These are phyloP conservation scores for Annona squamosa DNA, from an alignment of 164 flowering plant genomes.

Conservation along the genomic window DNA sequence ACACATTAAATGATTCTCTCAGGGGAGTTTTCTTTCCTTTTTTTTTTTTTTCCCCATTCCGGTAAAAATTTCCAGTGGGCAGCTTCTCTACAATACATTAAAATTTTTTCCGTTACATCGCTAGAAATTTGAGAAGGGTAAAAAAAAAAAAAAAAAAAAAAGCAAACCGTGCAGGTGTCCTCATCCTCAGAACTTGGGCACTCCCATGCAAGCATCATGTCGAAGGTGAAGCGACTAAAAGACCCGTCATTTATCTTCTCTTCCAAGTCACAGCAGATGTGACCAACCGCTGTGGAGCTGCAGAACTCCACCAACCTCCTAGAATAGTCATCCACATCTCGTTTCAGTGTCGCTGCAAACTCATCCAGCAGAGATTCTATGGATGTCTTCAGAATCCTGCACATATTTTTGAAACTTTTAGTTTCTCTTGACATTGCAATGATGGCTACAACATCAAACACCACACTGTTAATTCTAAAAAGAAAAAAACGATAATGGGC, in stretches of 20 bases:
- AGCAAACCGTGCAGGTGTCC: conserved; percentile 26
- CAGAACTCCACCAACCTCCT: conserved; percentile 71
- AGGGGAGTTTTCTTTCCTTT: no score
- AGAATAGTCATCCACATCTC: conserved; percentile 34
- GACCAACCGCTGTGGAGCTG: conserved; percentile 45
- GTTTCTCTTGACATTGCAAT: background rate
- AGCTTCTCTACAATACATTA: no score
- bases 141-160: background rate
- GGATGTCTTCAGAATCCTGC: conserved; percentile 46
- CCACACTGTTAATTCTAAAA: no score
- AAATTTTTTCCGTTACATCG: no score
- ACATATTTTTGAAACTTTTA: background rate
- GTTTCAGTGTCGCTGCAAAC: conserved; percentile 50
- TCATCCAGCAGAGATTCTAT: conserved; percentile 48
- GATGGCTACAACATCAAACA: background rate
- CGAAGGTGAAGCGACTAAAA: conserved; percentile 67
- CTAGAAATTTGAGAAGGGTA: no score
- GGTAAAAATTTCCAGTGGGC: no score
- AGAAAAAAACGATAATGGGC: no score
- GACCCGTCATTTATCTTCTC: conserved; percentile 59
- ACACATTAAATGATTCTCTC: no score
- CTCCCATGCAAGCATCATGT: conserved; percentile 95
- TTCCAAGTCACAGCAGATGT: conserved; percentile 28
- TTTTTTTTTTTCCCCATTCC: no score
- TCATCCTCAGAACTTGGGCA: conserved; percentile 45